phyloP scores from a whole-genome alignment of 2,329 filamentous ascomycete species.

The Colletotrichum magnum region DNA sequence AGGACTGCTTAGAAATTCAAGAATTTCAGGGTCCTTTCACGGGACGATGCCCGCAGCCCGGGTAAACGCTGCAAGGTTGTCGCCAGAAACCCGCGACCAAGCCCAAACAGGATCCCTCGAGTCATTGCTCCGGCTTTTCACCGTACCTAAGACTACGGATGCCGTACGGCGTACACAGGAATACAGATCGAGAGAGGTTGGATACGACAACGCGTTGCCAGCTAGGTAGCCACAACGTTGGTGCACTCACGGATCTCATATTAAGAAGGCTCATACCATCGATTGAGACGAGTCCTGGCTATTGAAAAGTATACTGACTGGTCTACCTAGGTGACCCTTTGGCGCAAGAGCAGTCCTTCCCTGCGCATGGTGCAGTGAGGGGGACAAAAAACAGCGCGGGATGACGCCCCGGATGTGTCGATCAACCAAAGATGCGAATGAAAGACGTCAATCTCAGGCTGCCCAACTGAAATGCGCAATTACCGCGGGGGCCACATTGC shows the following conservation, averaged over 20 bases:
- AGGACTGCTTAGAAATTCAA: slow-evolving; percentile 39
- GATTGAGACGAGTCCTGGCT: too few species aligned
- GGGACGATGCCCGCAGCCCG: slow-evolving; percentile 21
- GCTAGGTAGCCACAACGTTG: too few species aligned
- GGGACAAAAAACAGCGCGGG: background rate
- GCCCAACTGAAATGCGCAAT: slow-evolving; percentile 35
- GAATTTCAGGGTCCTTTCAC: slow-evolving; percentile 36
- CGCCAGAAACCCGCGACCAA: slow-evolving; percentile 24
- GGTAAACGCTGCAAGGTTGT: slow-evolving; percentile 29
- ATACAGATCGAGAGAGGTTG: slow-evolving; percentile 9
- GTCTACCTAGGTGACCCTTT: too few species aligned
- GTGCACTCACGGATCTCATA: too few species aligned
- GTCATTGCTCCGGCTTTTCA: slow-evolving; percentile 35
- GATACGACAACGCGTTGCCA: background rate
- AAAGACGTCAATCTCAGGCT: slow-evolving; percentile 31
- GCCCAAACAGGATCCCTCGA: slow-evolving; percentile 30
- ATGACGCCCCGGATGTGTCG: slow-evolving; percentile 25
- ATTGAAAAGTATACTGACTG: too few species aligned
- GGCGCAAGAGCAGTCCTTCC: background rate
- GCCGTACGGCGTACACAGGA: background rate
- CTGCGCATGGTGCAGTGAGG: background rate
- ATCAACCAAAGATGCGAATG: slow-evolving; percentile 26
- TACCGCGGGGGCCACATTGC: slow-evolving; percentile 24
- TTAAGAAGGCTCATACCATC: too few species aligned
- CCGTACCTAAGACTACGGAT: background rate